Evolutionary conservation across 768 basidiomycete genomes (phyloP).

Genomic region (Tricholoma terreum): DNA sequence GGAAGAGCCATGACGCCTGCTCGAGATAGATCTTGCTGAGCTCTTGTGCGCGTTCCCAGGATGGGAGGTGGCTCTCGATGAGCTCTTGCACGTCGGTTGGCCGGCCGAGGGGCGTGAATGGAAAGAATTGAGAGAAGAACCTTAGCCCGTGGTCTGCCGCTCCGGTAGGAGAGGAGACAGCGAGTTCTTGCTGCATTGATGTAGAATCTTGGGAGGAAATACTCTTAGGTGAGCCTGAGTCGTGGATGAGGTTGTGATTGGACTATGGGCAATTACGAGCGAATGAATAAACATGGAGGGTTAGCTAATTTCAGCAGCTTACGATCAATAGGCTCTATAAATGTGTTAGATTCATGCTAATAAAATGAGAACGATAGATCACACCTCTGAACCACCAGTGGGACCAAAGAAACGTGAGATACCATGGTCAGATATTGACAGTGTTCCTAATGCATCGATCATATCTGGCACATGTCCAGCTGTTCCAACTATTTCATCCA

Average conservation of each 20-base stretch:
- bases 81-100: slow-evolving; percentile 44
- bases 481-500: slow-evolving; percentile 24
- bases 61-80: slow-evolving; percentile 53
- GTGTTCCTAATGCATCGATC: slow-evolving; percentile 57
- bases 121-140: slow-evolving; percentile 60
- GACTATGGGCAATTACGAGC: slow-evolving; percentile 4
- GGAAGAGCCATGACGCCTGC: slow-evolving; percentile 52
- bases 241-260: slow-evolving; percentile 23
- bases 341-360: background rate
- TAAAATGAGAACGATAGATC: background rate
- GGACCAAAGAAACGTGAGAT: slow-evolving; percentile 65
- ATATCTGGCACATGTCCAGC: slow-evolving; percentile 33
- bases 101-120: slow-evolving; percentile 58
- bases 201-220: slow-evolving; percentile 17
- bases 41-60: slow-evolving; percentile 44
- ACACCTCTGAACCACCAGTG: slow-evolving; percentile 65
- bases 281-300: slow-evolving; percentile 4
- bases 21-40: slow-evolving; percentile 45
- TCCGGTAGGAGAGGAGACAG: slow-evolving; percentile 13
- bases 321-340: slow-evolving; percentile 24
- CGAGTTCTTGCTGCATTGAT: slow-evolving; percentile 14
- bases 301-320: slow-evolving; percentile 8
- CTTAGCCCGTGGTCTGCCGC: slow-evolving; percentile 29
- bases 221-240: slow-evolving; percentile 11
- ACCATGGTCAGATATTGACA: slow-evolving; percentile 58